phyloP scores from a whole-genome alignment of 805 yeast species.

The Yarrowia sp. region DNA sequence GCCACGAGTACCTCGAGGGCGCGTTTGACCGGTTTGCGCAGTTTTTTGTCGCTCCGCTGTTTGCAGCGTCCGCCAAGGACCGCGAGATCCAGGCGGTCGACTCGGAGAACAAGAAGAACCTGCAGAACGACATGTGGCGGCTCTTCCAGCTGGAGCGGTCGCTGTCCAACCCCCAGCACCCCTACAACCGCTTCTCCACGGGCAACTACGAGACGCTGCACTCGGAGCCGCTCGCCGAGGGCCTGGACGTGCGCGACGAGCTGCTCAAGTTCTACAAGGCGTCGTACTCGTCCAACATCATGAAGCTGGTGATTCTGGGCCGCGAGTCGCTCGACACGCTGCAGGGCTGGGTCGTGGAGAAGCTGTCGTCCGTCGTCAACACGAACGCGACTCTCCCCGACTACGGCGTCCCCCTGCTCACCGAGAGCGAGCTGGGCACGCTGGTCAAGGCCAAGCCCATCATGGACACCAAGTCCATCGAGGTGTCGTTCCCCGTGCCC shows the following conservation, averaged over 20 bases:
- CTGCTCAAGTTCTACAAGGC: conserved; percentile 68
- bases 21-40: conserved; percentile 92
- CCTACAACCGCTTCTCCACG: conserved; percentile 83
- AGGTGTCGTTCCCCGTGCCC: conserved; percentile 70
- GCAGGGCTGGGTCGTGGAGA: conserved; percentile 64
- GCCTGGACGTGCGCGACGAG: conserved; percentile 76
- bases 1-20: conserved; percentile 71
- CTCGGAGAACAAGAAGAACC: conserved; percentile 90
- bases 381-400: conserved; percentile 41
- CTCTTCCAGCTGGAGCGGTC: conserved; percentile 78
- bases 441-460: conserved; percentile 73
- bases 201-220: conserved; percentile 80
- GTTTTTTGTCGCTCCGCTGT: conserved; percentile 83
- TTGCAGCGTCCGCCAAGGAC: conserved; percentile 70
- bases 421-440: conserved; percentile 50
- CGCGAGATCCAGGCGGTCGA: conserved; percentile 94
- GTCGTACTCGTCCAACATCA: conserved; percentile 79
- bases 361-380: conserved; percentile 64
- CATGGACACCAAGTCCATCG: conserved; percentile 69
- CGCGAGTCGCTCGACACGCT: conserved; percentile 72
- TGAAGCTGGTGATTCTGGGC: conserved; percentile 84
- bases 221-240: conserved; percentile 55
- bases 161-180: conserved; percentile 70
- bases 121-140: conserved; percentile 89
- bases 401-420: conserved; percentile 50